phyloP scores from a whole-genome alignment of 768 basidiomycete genomes.

The Hypholoma fasciculare region DNA sequence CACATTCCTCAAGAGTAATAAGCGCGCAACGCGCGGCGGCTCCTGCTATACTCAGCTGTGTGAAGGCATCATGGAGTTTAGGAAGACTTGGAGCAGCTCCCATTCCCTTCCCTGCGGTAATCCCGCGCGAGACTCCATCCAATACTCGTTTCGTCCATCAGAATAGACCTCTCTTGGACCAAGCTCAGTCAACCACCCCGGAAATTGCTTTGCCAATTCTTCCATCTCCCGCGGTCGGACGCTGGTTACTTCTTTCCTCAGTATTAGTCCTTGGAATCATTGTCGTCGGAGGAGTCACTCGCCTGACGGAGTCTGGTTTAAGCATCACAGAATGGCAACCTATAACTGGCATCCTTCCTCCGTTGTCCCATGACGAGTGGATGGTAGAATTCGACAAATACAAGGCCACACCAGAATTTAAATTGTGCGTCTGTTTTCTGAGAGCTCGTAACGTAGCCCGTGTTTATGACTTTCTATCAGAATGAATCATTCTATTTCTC shows the following conservation, averaged over 20 bases:
- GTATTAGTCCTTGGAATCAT: conserved; percentile 89
- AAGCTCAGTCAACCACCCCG: conserved; percentile 8
- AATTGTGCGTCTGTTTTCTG: conserved; percentile 58
- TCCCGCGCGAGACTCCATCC: not conserved
- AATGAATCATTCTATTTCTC: conserved; percentile 83
- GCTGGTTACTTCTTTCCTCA: conserved; percentile 86
- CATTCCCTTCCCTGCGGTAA: not conserved
- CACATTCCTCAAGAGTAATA: not conserved
- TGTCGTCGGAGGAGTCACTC: conserved; percentile 94
- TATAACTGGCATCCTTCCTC: conserved; percentile 86
- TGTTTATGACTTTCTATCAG: conserved; percentile 36
- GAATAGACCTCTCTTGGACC: conserved; percentile 5
- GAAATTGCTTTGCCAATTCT: conserved; percentile 48
- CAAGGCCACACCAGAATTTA: conserved; percentile 92
- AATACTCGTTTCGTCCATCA: conserved; percentile 5
- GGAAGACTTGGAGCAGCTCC: not conserved
- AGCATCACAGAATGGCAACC: conserved; percentile 99
- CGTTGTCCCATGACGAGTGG: conserved; percentile 78
- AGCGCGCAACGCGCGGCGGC: not conserved
- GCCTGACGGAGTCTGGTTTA: conserved; percentile 94
- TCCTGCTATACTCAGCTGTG: not conserved
- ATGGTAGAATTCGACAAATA: conserved; percentile 90
- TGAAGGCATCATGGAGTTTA: not conserved
- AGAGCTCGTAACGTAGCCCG: not conserved
- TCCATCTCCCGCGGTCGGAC: conserved; percentile 68